phyloP scores from a whole-genome alignment of 805 yeast genomes.

The Gaillardinia entomophila region DNA sequence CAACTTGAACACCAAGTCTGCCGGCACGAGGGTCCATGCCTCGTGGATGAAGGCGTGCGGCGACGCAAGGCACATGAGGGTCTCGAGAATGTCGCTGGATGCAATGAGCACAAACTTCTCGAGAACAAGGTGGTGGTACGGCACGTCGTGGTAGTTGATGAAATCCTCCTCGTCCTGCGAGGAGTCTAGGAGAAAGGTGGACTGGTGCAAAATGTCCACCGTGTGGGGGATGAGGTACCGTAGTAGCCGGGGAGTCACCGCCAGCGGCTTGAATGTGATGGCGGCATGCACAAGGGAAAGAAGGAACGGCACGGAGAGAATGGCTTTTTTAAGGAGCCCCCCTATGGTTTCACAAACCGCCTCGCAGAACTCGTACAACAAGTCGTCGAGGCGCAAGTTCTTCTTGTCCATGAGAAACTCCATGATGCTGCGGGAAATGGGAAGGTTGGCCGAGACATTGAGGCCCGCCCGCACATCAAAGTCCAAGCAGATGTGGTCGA shows the following conservation, averaged over 20 bases:
- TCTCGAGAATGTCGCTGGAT: conserved; percentile 3
- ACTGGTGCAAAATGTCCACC: conserved; percentile 11
- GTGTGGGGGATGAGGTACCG: conserved; percentile 9
- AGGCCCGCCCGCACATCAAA: conserved; percentile 11
- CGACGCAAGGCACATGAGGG: background rate
- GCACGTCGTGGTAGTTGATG: conserved; percentile 21
- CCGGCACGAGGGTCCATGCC: conserved; percentile 12
- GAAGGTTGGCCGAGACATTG: conserved; percentile 18
- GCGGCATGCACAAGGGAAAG: conserved; percentile 51
- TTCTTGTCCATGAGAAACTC: conserved; percentile 40
- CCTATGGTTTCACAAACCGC: conserved; percentile 20
- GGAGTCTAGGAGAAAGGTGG: conserved; percentile 22
- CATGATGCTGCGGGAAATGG: conserved; percentile 35
- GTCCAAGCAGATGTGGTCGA: conserved; percentile 26
- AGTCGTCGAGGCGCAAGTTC: conserved; percentile 44
- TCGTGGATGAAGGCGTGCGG: background rate
- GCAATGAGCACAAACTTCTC: background rate
- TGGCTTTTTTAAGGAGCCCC: conserved; percentile 18
- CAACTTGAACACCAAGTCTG: conserved; percentile 30
- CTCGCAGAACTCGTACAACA: conserved; percentile 35
- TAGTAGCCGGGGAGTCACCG: conserved; percentile 38
- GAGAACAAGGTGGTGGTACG: conserved; percentile 16
- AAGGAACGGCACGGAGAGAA: conserved; percentile 53
- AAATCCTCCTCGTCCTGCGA: conserved; percentile 21
- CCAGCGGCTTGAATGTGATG: conserved; percentile 56